Evolutionary conservation across 768 basidiomycete genomes (phyloP), one percentile per base, ranked within the genome.

Genomic region (Floccularia luteovirens): DNA sequence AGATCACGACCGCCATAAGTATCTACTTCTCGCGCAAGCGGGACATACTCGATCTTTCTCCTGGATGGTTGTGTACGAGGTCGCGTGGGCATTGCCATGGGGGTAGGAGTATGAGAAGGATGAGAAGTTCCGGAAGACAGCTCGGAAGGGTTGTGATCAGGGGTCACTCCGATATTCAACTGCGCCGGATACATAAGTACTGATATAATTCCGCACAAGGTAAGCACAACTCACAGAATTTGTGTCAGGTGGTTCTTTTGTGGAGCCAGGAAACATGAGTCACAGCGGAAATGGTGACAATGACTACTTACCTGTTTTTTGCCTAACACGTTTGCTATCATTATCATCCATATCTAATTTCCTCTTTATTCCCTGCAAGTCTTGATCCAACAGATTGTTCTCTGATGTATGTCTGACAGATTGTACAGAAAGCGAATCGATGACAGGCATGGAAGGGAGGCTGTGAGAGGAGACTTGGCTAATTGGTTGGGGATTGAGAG

Each of bases 1-100:
- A 91, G 54, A 59, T 94, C 85, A 48, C 90, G 79, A 22, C 92
- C 92, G 19, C 90, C 92, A 43, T 77, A 67, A 1, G 80, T 82
- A 23, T 84, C 77, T 32, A 85, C 57, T 46, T 85, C 83, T 12
- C 87, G 82, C 7, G 74, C 77, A 13, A 89, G 66, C 0, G 92
- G 92, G 22, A 85, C 68, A 57, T 93, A 96, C 63, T 90, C 87
- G 48, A 96, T 83, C 63, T 86, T 92, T 47, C 85, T 79, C 43
- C 84, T 75, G 24, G 77, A 70, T 39, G 75, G 63, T 56, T 72
- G 75, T 39, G 65, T 61, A 36, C 66, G 71, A 24, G 69, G 50
- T 45, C 64, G 64, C 31, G 59, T 51, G 11, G 67, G 49, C 31
- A 41, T 48, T 31, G 54, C 49, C 48, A 60, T 55, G 19, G 56